Evolutionary conservation across 2,329 filamentous ascomycete genomes (phyloP).

Genomic region (Ophiostoma perfectum): DNA sequence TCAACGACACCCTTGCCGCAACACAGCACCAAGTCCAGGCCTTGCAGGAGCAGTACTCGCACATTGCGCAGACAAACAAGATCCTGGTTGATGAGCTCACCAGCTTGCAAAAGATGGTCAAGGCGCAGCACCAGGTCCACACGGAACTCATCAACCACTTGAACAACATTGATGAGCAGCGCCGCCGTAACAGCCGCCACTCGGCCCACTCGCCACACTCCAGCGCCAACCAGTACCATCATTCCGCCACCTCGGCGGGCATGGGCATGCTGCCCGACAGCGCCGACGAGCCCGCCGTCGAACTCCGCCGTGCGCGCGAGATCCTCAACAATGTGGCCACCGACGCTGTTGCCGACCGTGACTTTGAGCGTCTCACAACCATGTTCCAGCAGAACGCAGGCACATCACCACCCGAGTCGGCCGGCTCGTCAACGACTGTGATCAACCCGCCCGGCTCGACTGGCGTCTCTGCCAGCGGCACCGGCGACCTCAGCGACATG

Average conservation of each 20-base stretch:
- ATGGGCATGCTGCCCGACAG: slow-evolving; percentile 42
- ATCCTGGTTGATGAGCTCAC: slow-evolving; percentile 58
- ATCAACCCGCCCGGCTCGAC: slow-evolving; percentile 49
- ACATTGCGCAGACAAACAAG: slow-evolving; percentile 61
- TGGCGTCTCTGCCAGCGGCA: slow-evolving; percentile 33
- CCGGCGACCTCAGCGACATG: slow-evolving; percentile 53
- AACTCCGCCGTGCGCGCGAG: slow-evolving; percentile 53
- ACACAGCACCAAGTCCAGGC: slow-evolving; percentile 90
- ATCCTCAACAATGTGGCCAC: slow-evolving; percentile 49
- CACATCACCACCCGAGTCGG: slow-evolving; percentile 48
- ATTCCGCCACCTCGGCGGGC: slow-evolving; percentile 19
- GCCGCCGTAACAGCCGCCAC: slow-evolving; percentile 40
- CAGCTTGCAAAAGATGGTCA: slow-evolving; percentile 56
- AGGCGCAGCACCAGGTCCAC: slow-evolving; percentile 52
- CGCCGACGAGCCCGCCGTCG: slow-evolving; percentile 43
- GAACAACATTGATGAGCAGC: slow-evolving; percentile 43
- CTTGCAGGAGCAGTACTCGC: slow-evolving; percentile 76
- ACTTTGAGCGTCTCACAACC: slow-evolving; percentile 51
- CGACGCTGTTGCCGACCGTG: slow-evolving; percentile 49
- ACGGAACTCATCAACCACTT: slow-evolving; percentile 54
- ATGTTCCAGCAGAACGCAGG: slow-evolving; percentile 41
- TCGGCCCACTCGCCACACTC: slow-evolving; percentile 36
- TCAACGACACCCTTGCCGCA: slow-evolving; percentile 81
- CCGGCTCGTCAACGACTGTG: slow-evolving; percentile 39
- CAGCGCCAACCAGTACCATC: slow-evolving; percentile 37